Base-by-base conservation (phyloP, 2,329 filamentous ascomycete species). In the Hypoxylon sp. region DNA sequence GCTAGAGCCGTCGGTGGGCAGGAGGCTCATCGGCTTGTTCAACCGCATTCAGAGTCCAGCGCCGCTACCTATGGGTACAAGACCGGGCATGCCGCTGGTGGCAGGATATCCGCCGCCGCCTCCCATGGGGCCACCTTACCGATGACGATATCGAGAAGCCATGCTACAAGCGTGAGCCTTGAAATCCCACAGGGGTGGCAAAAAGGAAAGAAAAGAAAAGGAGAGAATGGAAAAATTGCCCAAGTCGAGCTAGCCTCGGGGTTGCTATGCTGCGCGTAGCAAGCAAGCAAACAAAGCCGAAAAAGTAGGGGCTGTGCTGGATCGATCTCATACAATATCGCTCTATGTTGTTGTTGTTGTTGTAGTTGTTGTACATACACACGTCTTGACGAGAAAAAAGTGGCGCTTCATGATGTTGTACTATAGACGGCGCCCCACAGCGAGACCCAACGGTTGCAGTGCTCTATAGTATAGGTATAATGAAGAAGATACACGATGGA, bases 1-100 rank as follows among this genome's bases (percentile, higher is more conserved):
- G 70, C 76, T 97, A 43, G 93, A 97, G 71, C 89, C 92, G 19
- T 82, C 78, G 20, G 82, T 96, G 31, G 93, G 92, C 4, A 83
- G 84, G 63, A 84, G 84, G 63, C 75, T 97, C 44, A 78, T 95
- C 56, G 84, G 86, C 32, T 80, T 97, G 64, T 97, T 97, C 70
- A 87, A 90, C 62, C 75, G 79, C 11, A 68, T 70, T 1, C 77
- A 78, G 47, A 78, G 69, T 29, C 71, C 77, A 5, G 64, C 60
- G 2, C 58, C 66, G 2, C 52, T 63, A 19, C 61, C 68, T 11
- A 63, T 68, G 47, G 63, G 64, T 4, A 59, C 61, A 50, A 65
- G 67, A 20, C 57, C 63, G 13, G 67, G 69, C 7, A 67, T 73
- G 55, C 62, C 67, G 3, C 69, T 74, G 59, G 61, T 71, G 57